These are phyloP conservation scores for Pestalotiopsis fici DNA, from an alignment of 2,329 filamentous ascomycete species.

Conservation along the genomic window DNA sequence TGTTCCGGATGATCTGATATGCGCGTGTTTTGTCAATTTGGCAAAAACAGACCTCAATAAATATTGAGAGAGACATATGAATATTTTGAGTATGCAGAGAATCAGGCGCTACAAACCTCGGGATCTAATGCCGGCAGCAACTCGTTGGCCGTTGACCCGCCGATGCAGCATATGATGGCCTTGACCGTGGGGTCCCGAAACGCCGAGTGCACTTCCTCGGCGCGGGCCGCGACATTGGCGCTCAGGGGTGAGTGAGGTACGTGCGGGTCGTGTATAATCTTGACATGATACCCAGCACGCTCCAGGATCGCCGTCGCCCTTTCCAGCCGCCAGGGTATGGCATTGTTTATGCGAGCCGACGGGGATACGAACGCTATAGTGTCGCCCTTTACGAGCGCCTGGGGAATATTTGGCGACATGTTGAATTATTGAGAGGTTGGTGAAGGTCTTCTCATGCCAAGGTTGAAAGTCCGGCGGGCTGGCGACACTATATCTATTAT, in stretches of 20 bases:
- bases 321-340: constrained; percentile 25
- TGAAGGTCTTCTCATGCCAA: too few species aligned
- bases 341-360: constrained; percentile 35
- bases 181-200: constrained; percentile 35
- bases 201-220: constrained; percentile 37
- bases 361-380: constrained; percentile 42
- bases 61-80: too few species aligned
- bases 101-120: constrained; percentile 32
- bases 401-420: constrained; percentile 9
- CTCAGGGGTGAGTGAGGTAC: constrained; percentile 18
- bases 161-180: constrained; percentile 40
- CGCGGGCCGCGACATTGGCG: constrained; percentile 33
- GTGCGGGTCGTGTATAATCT: constrained; percentile 29
- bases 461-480: too few species aligned
- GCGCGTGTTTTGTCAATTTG: neutral
- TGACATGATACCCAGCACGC: constrained; percentile 34
- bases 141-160: constrained; percentile 39
- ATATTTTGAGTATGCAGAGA: constrained; percentile 27
- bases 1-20: constrained; percentile 23
- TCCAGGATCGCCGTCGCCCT: constrained; percentile 30
- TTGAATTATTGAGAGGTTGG: too few species aligned
- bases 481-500: too few species aligned
- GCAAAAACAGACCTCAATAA: too few species aligned
- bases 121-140: constrained; percentile 26
- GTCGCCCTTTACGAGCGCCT: constrained; percentile 30